Evolutionary conservation across 768 basidiomycete species (phyloP).

Genomic region (Mycena chlorophos): DNA sequence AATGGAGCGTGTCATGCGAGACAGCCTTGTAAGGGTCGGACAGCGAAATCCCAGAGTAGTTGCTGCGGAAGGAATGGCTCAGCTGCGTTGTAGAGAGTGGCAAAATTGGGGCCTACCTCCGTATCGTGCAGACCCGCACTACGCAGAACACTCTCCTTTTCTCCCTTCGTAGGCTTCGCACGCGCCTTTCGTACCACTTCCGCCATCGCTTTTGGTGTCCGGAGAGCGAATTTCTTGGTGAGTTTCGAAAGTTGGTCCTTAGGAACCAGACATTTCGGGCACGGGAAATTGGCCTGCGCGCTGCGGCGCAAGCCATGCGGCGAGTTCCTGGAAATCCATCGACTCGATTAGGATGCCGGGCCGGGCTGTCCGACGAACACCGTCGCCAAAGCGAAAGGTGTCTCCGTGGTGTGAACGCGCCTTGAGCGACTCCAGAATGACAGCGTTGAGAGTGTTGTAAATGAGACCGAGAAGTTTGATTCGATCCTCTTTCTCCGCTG

Average conservation of each 20-base stretch:
- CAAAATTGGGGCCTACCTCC: background rate
- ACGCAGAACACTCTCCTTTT: background rate
- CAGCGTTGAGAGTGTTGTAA: slow-evolving; percentile 12
- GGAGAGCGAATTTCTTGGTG: background rate
- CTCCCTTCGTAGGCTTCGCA: background rate
- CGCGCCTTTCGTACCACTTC: background rate
- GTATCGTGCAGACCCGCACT: background rate
- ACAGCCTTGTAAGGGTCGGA: slow-evolving; percentile 1
- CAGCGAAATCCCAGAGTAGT: background rate
- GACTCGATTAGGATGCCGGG: slow-evolving; percentile 12
- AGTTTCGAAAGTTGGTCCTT: slow-evolving; percentile 1
- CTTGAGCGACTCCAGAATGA: slow-evolving; percentile 8
- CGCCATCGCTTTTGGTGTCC: background rate
- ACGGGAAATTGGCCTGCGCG: slow-evolving; percentile 12
- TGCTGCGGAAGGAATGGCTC: background rate
- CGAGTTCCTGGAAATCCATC: slow-evolving; percentile 16
- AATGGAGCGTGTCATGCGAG: slow-evolving; percentile 1
- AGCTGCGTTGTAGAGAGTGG: too few species aligned
- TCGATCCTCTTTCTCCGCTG: slow-evolving; percentile 1
- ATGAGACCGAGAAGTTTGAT: background rate
- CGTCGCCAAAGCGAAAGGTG: slow-evolving; percentile 14
- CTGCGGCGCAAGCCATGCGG: background rate
- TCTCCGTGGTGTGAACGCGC: slow-evolving; percentile 13
- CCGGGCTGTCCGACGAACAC: background rate
- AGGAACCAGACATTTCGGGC: slow-evolving; percentile 20